Conservation (phyloP, 1,139 yeast species). For the Pneumocystis oryctolagi region DNA sequence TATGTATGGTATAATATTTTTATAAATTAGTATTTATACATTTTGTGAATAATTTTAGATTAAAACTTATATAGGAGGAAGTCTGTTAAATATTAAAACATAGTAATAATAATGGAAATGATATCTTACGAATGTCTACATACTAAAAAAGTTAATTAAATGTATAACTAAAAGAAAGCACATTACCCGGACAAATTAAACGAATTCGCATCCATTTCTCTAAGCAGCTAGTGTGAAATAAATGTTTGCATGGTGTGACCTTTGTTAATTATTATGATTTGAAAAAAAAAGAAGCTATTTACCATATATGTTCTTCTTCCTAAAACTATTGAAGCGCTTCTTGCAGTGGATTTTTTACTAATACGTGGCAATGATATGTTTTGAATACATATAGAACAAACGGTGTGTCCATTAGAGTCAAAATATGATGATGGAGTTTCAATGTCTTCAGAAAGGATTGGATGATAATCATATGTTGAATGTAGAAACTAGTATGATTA, state of each 20-base stretch:
- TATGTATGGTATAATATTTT: conserved; percentile 4
- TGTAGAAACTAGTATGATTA: conserved; percentile 1
- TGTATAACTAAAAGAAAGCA: neutral
- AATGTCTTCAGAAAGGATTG: conserved; percentile 3
- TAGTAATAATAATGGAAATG: neutral
- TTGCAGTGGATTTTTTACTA: conserved; percentile 2
- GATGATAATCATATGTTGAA: conserved; percentile 7
- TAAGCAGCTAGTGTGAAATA: conserved; percentile 3
- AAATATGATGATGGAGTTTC: conserved; percentile 2
- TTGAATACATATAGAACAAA: conserved; percentile 8
- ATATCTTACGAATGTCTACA: neutral
- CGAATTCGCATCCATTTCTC: conserved; percentile 4
- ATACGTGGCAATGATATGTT: conserved; percentile 1
- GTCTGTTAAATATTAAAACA: conserved; percentile 2
- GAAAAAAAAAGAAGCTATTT: neutral
- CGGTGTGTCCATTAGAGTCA: neutral
- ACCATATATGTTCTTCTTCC: conserved; percentile 2
- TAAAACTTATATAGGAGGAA: conserved; percentile 1
- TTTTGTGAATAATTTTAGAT: neutral
- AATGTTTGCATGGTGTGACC: conserved; percentile 7
- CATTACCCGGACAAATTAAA: conserved; percentile 3
- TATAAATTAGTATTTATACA: neutral
- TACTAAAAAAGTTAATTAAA: neutral
- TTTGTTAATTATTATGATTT: neutral
- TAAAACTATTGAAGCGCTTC: conserved; percentile 1